A percentile compares a stretch with the other conserved stretches of the same genome.
phyloP scores from a whole-genome alignment of 1,284 basidiomycete genomes.

The Ceratobasidium sp. region DNA sequence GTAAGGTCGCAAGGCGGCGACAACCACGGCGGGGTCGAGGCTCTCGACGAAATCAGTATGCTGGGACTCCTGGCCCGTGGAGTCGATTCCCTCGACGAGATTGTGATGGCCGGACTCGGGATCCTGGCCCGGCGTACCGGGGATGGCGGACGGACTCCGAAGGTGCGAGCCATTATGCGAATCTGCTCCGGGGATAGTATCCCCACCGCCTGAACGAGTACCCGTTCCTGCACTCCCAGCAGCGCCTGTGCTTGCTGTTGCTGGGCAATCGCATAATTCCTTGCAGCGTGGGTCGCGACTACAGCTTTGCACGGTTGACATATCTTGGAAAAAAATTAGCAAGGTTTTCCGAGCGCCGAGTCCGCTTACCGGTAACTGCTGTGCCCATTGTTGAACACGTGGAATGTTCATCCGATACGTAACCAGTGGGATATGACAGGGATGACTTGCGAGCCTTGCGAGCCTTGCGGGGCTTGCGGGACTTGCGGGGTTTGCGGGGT shows the following conservation, averaged over 20 bases:
- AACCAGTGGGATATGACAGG: not conserved
- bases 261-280: not conserved
- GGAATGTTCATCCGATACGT: not conserved
- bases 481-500: not conserved
- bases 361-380: not conserved
- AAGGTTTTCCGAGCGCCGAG: not conserved
- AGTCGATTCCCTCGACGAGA: not conserved
- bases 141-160: not conserved
- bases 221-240: not conserved
- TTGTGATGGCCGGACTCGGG: not conserved
- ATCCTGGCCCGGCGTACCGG: conserved; percentile 3
- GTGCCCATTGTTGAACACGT: not conserved
- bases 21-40: not conserved
- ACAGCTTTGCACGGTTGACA: not conserved
- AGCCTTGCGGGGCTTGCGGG: not conserved
- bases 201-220: not conserved
- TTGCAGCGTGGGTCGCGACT: not conserved
- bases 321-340: not conserved
- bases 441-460: not conserved
- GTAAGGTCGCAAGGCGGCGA: not conserved
- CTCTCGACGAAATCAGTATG: not conserved
- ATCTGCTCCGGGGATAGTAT: not conserved
- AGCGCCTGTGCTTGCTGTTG: not conserved
- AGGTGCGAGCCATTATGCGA: not conserved
- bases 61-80: not conserved